phyloP scores from a whole-genome alignment of 768 basidiomycete genomes.

The Phaeotremella fagi region DNA sequence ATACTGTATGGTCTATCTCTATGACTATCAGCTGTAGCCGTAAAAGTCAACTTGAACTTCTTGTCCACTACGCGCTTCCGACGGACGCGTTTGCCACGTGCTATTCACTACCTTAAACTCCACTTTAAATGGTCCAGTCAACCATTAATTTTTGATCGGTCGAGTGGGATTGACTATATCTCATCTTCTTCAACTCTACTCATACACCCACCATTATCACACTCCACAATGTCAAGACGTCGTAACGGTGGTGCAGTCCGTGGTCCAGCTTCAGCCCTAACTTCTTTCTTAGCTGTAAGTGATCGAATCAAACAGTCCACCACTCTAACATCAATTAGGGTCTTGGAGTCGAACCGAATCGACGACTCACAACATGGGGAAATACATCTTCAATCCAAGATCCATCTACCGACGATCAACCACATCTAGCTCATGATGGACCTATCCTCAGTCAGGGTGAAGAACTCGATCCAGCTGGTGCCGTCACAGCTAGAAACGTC shows the following conservation, averaged over 20 bases:
- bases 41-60: too few relatives aligned
- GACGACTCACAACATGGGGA: constrained; percentile 34
- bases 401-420: constrained; percentile 6
- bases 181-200: too few relatives aligned
- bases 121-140: constrained; percentile 1
- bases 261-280: constrained; percentile 47
- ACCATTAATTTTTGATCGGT: not conserved
- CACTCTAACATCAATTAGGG: constrained; percentile 17
- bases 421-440: constrained; percentile 21
- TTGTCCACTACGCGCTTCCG: not conserved
- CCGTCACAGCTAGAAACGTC: constrained; percentile 36
- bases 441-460: constrained; percentile 9
- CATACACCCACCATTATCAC: too few relatives aligned
- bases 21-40: too few relatives aligned
- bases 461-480: constrained; percentile 32
- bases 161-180: too few relatives aligned
- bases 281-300: constrained; percentile 47
- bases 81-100: not conserved
- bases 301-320: not conserved
- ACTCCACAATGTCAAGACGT: constrained; percentile 26
- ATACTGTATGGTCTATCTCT: too few relatives aligned
- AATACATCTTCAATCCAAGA: constrained; percentile 22
- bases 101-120: not conserved
- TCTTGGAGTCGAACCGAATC: constrained; percentile 39
- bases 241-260: constrained; percentile 29